Percentiles rank a stretch among this genome's conserved stretches.
phyloP scores from a whole-genome alignment of 768 basidiomycete species.

The Mycena kentingensis region DNA sequence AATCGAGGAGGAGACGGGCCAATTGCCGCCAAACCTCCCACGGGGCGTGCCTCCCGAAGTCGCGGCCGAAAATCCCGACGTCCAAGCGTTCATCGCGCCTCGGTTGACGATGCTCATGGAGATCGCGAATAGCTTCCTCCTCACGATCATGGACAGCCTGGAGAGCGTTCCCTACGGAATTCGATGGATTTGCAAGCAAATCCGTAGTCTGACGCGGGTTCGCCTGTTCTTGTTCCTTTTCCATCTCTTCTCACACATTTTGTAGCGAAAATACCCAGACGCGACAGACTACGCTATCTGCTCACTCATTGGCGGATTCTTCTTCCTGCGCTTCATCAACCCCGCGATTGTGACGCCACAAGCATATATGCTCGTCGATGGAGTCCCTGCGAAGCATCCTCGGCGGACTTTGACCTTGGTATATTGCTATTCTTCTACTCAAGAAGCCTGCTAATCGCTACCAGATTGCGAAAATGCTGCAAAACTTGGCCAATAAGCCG shows the following conservation, averaged over 20 bases:
- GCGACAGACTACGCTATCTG: conserved; percentile 98
- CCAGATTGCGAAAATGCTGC: conserved; percentile 99
- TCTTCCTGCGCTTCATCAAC: conserved; percentile 99
- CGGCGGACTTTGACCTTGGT: conserved; percentile 90
- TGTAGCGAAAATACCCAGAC: conserved; percentile 97
- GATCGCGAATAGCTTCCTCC: conserved; percentile 95
- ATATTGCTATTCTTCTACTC: conserved; percentile 1
- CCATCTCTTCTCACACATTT: conserved; percentile 8
- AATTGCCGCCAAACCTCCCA: conserved; percentile 86
- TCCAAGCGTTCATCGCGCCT: conserved; percentile 97
- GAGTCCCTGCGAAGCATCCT: conserved; percentile 96
- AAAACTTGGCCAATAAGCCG: conserved; percentile 98
- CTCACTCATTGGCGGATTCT: conserved; percentile 98
- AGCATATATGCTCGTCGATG: conserved; percentile 99
- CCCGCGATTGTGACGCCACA: conserved; percentile 99
- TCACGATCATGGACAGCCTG: conserved; percentile 98
- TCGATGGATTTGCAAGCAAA: conserved; percentile 99
- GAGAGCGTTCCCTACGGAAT: conserved; percentile 99
- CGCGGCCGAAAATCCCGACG: conserved; percentile 92
- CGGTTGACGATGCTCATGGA: conserved; percentile 99
- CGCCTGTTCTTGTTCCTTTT: conserved; percentile 27
- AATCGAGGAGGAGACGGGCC: conserved; percentile 96
- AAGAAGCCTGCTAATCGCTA: conserved; percentile 2
- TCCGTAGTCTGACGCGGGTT: conserved; percentile 92
- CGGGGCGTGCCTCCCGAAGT: conserved; percentile 92